phyloP scores from a whole-genome alignment of 2,329 filamentous ascomycete genomes.

The Biscogniauxia marginata region DNA sequence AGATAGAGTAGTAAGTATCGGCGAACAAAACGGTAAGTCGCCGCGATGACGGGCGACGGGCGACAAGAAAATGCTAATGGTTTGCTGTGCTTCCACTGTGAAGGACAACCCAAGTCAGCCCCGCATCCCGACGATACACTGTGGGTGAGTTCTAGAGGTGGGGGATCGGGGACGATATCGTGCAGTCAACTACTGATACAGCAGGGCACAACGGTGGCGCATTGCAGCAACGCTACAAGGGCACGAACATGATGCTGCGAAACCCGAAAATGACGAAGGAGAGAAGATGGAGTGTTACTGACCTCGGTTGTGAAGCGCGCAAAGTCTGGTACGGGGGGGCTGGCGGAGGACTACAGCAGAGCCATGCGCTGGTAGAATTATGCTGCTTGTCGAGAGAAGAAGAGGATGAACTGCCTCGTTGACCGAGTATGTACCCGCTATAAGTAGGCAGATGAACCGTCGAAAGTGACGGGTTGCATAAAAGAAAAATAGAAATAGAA shows the following conservation, averaged over 20 bases:
- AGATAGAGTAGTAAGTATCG: not conserved
- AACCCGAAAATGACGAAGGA: not conserved
- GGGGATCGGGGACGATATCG: not conserved
- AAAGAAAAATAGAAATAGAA: not conserved
- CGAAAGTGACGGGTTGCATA: not conserved
- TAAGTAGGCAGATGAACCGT: not conserved
- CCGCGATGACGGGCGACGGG: constrained; percentile 15
- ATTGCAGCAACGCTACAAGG: not conserved
- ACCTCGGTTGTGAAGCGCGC: not conserved
- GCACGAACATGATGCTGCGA: not conserved
- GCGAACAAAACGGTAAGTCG: constrained; percentile 7
- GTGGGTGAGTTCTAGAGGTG: constrained; percentile 8
- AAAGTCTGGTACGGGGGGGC: not conserved
- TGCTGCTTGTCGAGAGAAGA: not conserved
- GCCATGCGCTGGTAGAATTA: not conserved
- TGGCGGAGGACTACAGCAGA: not conserved
- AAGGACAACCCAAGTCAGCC: constrained; percentile 27
- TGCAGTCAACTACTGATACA: too few relatives aligned
- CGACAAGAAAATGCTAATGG: constrained; percentile 7
- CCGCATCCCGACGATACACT: constrained; percentile 23
- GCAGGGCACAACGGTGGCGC: not conserved
- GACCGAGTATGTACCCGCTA: not conserved
- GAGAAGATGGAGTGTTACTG: not conserved
- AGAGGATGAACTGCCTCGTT: not conserved
- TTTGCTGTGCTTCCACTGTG: constrained; percentile 23